phyloP scores from a whole-genome alignment of 1,139 yeast species.

The Tardiomyces blankii region DNA sequence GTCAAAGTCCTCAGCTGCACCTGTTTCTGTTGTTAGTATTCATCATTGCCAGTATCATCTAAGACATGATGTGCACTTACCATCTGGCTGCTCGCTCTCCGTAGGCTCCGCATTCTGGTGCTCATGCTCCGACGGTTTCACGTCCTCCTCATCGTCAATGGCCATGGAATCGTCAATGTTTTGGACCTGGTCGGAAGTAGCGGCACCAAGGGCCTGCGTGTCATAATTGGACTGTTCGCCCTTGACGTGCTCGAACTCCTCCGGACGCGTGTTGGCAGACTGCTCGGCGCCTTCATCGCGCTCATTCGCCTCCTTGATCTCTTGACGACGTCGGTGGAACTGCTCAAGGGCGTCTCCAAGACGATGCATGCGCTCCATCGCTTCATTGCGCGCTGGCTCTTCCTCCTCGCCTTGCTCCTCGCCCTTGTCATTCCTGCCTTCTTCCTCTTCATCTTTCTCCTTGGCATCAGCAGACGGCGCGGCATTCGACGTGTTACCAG shows the following conservation, averaged over 20 bases:
- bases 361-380: slow-evolving; percentile 74
- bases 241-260: slow-evolving; percentile 85
- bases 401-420: slow-evolving; percentile 24
- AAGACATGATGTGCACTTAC: neutral
- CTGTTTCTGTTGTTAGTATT: slow-evolving; percentile 1
- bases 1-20: slow-evolving; percentile 6
- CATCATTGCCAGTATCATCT: neutral
- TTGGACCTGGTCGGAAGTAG: slow-evolving; percentile 70
- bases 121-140: neutral
- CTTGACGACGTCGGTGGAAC: slow-evolving; percentile 84
- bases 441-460: slow-evolving; percentile 18
- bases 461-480: slow-evolving; percentile 38
- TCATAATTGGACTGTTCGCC: slow-evolving; percentile 62
- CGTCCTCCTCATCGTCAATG: slow-evolving; percentile 42
- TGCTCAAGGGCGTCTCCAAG: slow-evolving; percentile 87
- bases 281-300: slow-evolving; percentile 34
- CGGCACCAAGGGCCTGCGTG: slow-evolving; percentile 90
- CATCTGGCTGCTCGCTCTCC: neutral
- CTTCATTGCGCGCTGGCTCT: slow-evolving; percentile 59
- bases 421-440: slow-evolving; percentile 8
- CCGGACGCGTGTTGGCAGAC: slow-evolving; percentile 53
- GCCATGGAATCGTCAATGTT: slow-evolving; percentile 75
- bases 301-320: slow-evolving; percentile 43
- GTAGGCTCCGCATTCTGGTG: neutral
- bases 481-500: slow-evolving; percentile 59